These are phyloP conservation scores for Prinsepia uniflora DNA, from an alignment of 306 rosid genomes.

Conservation along the genomic window DNA sequence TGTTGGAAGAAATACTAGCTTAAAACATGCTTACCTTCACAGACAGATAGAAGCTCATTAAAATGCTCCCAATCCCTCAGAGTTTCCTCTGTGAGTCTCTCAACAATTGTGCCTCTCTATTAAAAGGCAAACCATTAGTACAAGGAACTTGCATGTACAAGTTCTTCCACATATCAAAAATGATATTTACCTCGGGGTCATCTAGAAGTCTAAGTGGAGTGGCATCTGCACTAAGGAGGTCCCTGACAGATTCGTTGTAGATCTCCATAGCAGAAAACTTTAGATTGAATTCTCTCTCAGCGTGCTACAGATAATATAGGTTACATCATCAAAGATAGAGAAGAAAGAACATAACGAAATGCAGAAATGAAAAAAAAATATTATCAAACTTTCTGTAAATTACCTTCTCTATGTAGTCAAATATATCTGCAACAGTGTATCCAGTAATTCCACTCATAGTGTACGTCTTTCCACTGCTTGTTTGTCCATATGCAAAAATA, in stretches of 20 bases:
- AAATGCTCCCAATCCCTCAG: conserved; percentile 81
- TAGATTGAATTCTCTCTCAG: conserved; percentile 70
- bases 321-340: conserved; percentile 22
- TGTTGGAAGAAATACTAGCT: conserved; percentile 21
- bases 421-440: conserved; percentile 76
- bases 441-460: conserved; percentile 91
- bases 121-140: conserved; percentile 34
- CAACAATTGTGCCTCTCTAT: conserved; percentile 94
- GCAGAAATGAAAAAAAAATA: conserved; percentile 7
- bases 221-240: conserved; percentile 80
- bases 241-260: conserved; percentile 96
- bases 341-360: conserved; percentile 23
- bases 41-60: conserved; percentile 65
- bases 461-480: conserved; percentile 96
- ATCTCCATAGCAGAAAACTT: conserved; percentile 95
- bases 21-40: conserved; percentile 64
- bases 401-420: conserved; percentile 66
- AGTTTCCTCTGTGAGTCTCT: conserved; percentile 84
- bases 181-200: conserved; percentile 86
- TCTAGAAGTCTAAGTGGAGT: conserved; percentile 93
- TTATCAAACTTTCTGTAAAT: conserved; percentile 3
- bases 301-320: conserved; percentile 49
- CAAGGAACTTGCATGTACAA: conserved; percentile 11
- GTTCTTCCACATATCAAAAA: conserved; percentile 22
- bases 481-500: conserved; percentile 98